Evolutionary conservation across 2,329 filamentous ascomycete genomes (phyloP), one percentile per base, ranked within the genome.

Genomic region (Cadophora sp.): DNA sequence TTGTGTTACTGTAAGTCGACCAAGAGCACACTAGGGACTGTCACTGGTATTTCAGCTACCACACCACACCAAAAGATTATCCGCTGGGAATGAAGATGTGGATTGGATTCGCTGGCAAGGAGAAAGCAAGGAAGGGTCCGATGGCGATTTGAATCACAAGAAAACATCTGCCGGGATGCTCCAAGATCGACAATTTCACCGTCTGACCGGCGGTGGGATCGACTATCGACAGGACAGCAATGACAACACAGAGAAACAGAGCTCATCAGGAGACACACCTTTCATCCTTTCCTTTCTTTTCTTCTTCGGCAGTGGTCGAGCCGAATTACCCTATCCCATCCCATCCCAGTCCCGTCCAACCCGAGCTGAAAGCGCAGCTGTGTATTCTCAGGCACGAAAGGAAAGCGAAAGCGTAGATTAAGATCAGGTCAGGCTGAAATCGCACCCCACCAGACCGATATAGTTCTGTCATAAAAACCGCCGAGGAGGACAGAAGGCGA

Each of bases 281-380:
- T 47, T n/a, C 7, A 50, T 41, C 11, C 36, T 18, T n/a, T 30
- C 11, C 56, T 9, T 41, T 20, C 8, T 48, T 33, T 20, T 43
- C 27, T 47, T 60, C 18, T 62, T 53, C 27, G 27, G 30, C 30
- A 43, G 7, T 20, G 20, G 47, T 53, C 47, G 14, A 18, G 14
- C 55, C 36, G 20, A 58, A 11, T n/a, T n/a, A 22, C 22, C n/a
- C 27, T 24, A 41, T 53, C 50, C 51, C 39, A 50, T 68, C 3
- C 4, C 61, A 56, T 41, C 27, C 45, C 18, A 30, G 27, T 30
- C 27, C 27, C 3, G 18, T n/a, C 7, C 27, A 61, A 51, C 58
- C 50, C 59, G 58, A 61, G 56, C 56, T 55, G 59, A 62, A 56
- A 58, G 41, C n/a, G 56, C 36, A 62, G 16, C 18, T 45, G 50